Base-by-base conservation (phyloP, 2,329 filamentous ascomycete species). In the Aureobasidium vineae region DNA sequence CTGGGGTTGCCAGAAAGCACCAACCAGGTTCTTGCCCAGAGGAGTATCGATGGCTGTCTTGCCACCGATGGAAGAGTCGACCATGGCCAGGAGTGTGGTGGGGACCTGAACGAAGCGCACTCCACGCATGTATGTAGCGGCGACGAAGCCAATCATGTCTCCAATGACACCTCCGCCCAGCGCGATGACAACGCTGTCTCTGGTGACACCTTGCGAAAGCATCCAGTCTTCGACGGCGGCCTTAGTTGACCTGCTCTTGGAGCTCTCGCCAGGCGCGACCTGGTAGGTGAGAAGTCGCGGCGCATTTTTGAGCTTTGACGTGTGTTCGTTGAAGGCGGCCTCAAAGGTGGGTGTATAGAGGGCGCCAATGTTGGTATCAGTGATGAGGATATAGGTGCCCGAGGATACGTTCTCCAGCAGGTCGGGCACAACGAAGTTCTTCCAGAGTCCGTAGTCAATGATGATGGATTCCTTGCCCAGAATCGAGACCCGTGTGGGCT, bases 11-110 rank as follows among this genome's bases (percentile, higher is more conserved):
- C 94, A 98, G 79, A 99, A 98, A 40, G 94, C 88, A 4, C 95
- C 95, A 66, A 99, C 88, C 69, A 99, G 80, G 76, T 99, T 99
- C 83, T 99, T 99, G 68, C 95, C 95, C 76, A 93, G 86, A 8
- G 94, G 93, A 0, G 92, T 96, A 76, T 99, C 95, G 77, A 99
- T 98, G 66, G 95, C 95, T 11, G 95, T 99, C 83, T 99, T 99
- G 70, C 95, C 95, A 69, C 95, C 95, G 75, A 99, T 98, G 43
- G 92, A 97, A 53, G 94, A 98, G 79, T 99, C 95, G 49, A 99
- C 95, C 95, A 99, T 99, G 70, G 95, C 88, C 63, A 99, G 84
- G 66, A 99, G 83, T 0, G 93, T 97, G 11, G 95, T 99, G 1
- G 95, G 95, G 54, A 99, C 93, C 79, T 99, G 95, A 49, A 97